Evolutionary conservation across 345 rosid species (phyloP), one percentile per base, ranked within the genome.

Genomic region (Bruguiera sexangula): DNA sequence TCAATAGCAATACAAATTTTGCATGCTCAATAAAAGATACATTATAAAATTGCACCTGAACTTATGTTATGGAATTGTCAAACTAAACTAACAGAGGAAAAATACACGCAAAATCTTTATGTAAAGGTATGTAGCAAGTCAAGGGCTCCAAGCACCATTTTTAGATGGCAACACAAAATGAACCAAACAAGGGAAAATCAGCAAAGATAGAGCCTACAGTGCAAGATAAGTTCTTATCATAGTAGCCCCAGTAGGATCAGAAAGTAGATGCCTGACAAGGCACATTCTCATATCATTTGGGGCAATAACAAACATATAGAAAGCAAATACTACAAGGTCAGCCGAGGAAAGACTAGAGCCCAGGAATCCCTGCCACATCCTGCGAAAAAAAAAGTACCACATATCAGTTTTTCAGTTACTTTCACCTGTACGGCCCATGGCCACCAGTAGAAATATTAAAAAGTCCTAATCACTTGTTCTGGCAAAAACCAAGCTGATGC

Each of bases 291-390:
- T 63, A 29, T 85, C 83, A 68, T 89, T 88, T 59, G 95, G 98
- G 63, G 98, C 87, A 70, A 88, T 86, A 67, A 80, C 75, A 66
- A 91, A 91, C 98, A 94, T 88, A 79, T 84, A 89, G 71, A 91
- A 83, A 29, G 97, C 84, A 78, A 91, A 94, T 24, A 89, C 76
- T 66, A 87, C 60, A 19, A 91, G 93, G 71, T 95, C 92, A n/a
- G 78, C 90, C 18, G 97, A 94, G 30, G 98, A 88, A 67, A 94
- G 91, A 70, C 79, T 85, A 29, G 97, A 94, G 46, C 98, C 97
- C 3, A 91, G 86, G 76, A 94, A 91, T 76, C 98, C 98, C 73
- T 77, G 83, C 95, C 95, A 88, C 98, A 94, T 91, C 96, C 97
- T 91, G 87, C 76, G 72, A 11, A 6, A 75, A 36, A 36, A 75